A percentile compares a stretch with the other conserved stretches of the same genome.
These are phyloP conservation scores for Chlorella sp. DNA, from an alignment of 139 green algal genomes.

Conservation along the genomic window DNA sequence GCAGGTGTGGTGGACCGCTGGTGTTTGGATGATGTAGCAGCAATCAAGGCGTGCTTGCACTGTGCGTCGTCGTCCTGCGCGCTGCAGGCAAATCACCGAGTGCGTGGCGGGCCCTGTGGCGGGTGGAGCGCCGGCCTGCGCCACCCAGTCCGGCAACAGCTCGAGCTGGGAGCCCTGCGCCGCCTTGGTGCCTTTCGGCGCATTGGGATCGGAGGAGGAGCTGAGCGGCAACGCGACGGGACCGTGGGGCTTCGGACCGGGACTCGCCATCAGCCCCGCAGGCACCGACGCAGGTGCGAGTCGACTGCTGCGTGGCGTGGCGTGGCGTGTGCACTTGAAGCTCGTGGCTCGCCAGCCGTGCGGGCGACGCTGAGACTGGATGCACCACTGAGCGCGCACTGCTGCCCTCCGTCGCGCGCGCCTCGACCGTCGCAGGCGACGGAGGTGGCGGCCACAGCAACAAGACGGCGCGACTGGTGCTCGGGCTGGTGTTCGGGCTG, in stretches of 20 bases:
- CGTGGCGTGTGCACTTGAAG: background rate
- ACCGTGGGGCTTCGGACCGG: background rate
- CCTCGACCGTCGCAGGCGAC: background rate
- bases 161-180: background rate
- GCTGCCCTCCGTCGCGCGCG: background rate
- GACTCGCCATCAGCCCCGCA: too few species aligned
- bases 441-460: background rate
- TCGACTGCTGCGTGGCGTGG: background rate
- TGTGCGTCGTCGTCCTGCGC: background rate
- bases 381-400: background rate
- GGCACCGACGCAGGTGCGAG: too few species aligned
- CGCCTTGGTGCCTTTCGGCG: too few species aligned
- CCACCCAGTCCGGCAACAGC: background rate
- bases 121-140: background rate
- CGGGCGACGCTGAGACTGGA: background rate
- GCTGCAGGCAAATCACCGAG: background rate
- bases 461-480: background rate
- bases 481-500: conserved; percentile 4
- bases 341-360: too few species aligned
- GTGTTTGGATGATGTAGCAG: background rate
- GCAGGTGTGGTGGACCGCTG: background rate
- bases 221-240: background rate
- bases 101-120: background rate
- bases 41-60: background rate
- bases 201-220: too few species aligned